A percentile compares a stretch with the other conserved stretches of the same genome.
Evolutionary conservation across 805 yeast species (phyloP).

Genomic region (Maudiozyma pseudohumilis): DNA sequence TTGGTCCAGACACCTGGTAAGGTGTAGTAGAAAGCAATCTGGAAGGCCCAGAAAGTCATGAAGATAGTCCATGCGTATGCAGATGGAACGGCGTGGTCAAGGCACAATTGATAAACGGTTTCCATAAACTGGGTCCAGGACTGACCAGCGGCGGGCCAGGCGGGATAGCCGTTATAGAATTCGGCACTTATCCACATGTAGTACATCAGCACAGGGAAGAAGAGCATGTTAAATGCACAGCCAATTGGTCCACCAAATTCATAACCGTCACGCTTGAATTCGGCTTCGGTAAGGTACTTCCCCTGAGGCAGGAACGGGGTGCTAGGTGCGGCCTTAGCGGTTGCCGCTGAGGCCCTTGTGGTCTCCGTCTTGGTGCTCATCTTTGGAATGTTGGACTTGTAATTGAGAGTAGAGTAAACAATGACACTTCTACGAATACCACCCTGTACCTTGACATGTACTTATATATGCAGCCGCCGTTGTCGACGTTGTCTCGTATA

Average conservation of each 20-base stretch:
- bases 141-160: slow-evolving; percentile 55
- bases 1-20: slow-evolving; percentile 92
- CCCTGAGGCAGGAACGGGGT: slow-evolving; percentile 25
- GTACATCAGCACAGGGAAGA: slow-evolving; percentile 89
- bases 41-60: slow-evolving; percentile 55
- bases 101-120: slow-evolving; percentile 25
- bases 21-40: slow-evolving; percentile 63
- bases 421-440: too few species aligned
- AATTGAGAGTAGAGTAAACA: too few species aligned
- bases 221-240: slow-evolving; percentile 80
- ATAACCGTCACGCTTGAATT: slow-evolving; percentile 61
- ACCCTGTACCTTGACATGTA: too few species aligned
- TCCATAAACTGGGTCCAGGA: slow-evolving; percentile 32
- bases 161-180: slow-evolving; percentile 64
- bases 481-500: too few species aligned
- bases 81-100: slow-evolving; percentile 50
- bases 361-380: not conserved
- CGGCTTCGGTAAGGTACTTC: slow-evolving; percentile 36
- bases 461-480: too few species aligned
- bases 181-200: slow-evolving; percentile 90
- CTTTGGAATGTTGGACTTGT: too few species aligned
- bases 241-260: slow-evolving; percentile 94
- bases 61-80: slow-evolving; percentile 58
- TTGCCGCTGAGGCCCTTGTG: not conserved
- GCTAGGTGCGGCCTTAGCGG: not conserved